A percentile compares a stretch with the other conserved stretches of the same genome.
Conservation (phyloP, 2,329 filamentous ascomycete genomes). For the Cyphellophora europaea region DNA sequence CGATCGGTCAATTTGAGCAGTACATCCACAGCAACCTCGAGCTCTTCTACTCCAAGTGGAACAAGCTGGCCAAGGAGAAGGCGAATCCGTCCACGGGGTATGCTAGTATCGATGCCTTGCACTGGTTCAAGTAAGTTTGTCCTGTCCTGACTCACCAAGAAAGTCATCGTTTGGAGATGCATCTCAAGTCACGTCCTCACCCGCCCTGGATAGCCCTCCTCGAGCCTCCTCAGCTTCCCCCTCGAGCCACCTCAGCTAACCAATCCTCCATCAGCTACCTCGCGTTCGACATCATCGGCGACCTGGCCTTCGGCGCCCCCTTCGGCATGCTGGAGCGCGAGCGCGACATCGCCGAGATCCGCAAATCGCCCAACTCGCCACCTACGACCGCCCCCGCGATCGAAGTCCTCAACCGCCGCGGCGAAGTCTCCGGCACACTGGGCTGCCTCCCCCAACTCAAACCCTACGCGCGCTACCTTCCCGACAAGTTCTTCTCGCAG, state of each 20-base stretch:
- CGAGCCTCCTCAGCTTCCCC: no score
- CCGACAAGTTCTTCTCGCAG: conserved; percentile 70
- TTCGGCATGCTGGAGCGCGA: conserved; percentile 77
- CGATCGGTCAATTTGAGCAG: conserved; percentile 73
- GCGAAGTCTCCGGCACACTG: conserved; percentile 74
- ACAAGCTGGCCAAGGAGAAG: conserved; percentile 46
- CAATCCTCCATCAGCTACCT: conserved; percentile 41
- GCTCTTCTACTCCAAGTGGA: conserved; percentile 64
- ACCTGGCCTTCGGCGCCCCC: conserved; percentile 61
- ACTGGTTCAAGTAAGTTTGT: conserved; percentile 71
- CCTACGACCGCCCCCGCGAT: conserved; percentile 69
- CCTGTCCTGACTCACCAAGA: no score
- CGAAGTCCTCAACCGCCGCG: conserved; percentile 78
- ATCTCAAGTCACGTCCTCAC: no score
- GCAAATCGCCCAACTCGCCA: conserved; percentile 48
- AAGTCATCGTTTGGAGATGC: no score
- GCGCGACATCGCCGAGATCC: conserved; percentile 66
- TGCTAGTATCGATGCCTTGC: conserved; percentile 61
- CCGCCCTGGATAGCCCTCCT: no score
- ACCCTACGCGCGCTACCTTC: conserved; percentile 70
- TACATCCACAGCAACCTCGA: conserved; percentile 77
- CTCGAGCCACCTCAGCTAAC: no score
- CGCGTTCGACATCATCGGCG: conserved; percentile 52
- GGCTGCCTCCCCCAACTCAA: conserved; percentile 66
- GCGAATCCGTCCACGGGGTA: conserved; percentile 41